Percentiles rank a stretch among this genome's conserved stretches.
Evolutionary conservation across 129 eudicot species (phyloP).

Genomic region (Flaveria sonorensis): DNA sequence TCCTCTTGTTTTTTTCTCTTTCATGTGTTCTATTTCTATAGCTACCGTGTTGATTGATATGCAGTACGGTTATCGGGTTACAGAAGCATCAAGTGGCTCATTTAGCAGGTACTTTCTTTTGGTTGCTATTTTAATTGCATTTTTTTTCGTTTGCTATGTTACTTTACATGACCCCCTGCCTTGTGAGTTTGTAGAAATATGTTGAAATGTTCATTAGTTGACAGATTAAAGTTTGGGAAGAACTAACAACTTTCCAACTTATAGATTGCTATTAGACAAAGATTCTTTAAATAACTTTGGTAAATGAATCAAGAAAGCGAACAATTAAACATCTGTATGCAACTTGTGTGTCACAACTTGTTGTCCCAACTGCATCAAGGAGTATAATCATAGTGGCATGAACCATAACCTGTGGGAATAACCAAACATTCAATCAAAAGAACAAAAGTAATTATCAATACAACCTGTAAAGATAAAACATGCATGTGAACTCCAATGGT

Average conservation of each 20-base stretch:
- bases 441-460: conserved; percentile 16
- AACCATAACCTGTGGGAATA: conserved; percentile 51
- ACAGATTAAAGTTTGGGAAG: background rate
- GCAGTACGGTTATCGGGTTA: conserved; percentile 14
- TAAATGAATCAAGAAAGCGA: conserved; percentile 32
- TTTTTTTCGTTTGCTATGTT: background rate
- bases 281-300: conserved; percentile 24
- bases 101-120: conserved; percentile 26
- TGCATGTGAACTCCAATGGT: conserved; percentile 27
- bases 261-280: conserved; percentile 24
- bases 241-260: conserved; percentile 23
- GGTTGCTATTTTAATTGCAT: background rate
- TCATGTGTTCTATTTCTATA: conserved; percentile 18
- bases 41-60: conserved; percentile 19
- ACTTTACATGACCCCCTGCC: background rate
- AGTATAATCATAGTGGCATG: conserved; percentile 59
- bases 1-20: background rate
- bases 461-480: conserved; percentile 21
- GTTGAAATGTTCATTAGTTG: background rate
- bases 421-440: conserved; percentile 9
- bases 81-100: conserved; percentile 15
- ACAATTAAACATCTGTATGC: conserved; percentile 16
- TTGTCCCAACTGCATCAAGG: conserved; percentile 43
- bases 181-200: background rate
- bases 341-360: conserved; percentile 21